Conservation (phyloP, 306 rosid species). For the Vigna reflexopilosa region DNA sequence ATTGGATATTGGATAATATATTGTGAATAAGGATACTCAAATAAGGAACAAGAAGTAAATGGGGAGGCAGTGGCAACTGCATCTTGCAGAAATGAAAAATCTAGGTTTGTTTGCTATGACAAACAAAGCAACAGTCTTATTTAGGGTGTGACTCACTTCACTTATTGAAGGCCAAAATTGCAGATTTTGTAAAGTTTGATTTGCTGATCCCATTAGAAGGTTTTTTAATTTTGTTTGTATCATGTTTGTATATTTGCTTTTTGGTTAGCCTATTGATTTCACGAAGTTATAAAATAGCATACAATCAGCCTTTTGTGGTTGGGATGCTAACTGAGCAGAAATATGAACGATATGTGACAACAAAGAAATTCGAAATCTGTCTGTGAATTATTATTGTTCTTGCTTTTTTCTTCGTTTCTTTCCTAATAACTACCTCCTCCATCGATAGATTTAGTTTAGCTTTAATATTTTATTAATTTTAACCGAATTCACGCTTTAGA, state of each 20-base stretch:
- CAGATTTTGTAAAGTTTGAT: conserved; percentile 61
- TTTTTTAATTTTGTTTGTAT: conserved; percentile 56
- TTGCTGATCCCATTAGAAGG: conserved; percentile 53
- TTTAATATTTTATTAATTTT: neutral
- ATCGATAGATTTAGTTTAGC: neutral
- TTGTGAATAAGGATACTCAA: conserved; percentile 45
- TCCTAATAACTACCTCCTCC: neutral
- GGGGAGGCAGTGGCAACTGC: conserved; percentile 47
- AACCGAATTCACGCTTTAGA: neutral
- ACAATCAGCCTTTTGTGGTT: conserved; percentile 35
- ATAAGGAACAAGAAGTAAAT: conserved; percentile 44
- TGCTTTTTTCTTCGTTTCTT: neutral
- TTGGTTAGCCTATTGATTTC: conserved; percentile 38
- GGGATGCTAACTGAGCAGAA: conserved; percentile 5
- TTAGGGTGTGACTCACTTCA: conserved; percentile 24
- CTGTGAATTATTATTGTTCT: neutral
- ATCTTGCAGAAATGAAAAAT: conserved; percentile 43
- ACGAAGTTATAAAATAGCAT: conserved; percentile 43
- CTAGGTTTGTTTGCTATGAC: conserved; percentile 44
- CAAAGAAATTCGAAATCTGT: neutral
- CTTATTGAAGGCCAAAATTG: conserved; percentile 31
- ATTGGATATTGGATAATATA: conserved; percentile 40
- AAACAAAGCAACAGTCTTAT: conserved; percentile 15
- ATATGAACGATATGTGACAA: conserved; percentile 22
- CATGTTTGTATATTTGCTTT: conserved; percentile 42